A percentile compares a stretch with the other conserved stretches of the same genome.
phyloP scores from a whole-genome alignment of 345 rosid species.

The Euclidium syriacum region DNA sequence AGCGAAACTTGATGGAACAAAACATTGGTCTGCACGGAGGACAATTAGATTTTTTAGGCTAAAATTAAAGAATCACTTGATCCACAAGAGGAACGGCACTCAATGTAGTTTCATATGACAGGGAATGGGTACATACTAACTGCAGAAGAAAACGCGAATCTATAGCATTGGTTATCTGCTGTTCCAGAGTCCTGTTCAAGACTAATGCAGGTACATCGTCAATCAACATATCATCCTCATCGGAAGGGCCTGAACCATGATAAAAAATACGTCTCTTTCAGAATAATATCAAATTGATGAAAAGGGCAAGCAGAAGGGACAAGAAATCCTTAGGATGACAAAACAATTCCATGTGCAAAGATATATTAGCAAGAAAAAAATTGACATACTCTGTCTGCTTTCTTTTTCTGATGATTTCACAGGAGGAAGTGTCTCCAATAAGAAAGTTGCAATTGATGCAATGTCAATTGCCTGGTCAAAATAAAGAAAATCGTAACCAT shows the following conservation, averaged over 20 bases:
- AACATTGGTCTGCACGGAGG: conserved; percentile 65
- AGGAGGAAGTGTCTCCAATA: conserved; percentile 77
- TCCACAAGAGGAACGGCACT: conserved; percentile 10
- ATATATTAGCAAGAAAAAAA: not conserved
- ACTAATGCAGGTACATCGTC: conserved; percentile 49
- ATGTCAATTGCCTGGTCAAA: conserved; percentile 67
- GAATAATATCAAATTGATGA: conserved; percentile 4
- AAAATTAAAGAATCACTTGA: conserved; percentile 5
- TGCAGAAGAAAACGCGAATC: conserved; percentile 86
- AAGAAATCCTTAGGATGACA: not conserved
- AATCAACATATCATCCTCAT: conserved; percentile 60
- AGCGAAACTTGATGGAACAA: conserved; percentile 54
- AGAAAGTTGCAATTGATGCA: conserved; percentile 68
- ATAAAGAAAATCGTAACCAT: not conserved
- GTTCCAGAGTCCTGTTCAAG: conserved; percentile 55
- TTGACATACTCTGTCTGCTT: conserved; percentile 52
- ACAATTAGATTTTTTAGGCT: conserved; percentile 9
- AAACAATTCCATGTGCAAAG: not conserved
- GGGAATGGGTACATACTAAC: conserved; percentile 53
- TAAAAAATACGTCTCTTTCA: conserved; percentile 10
- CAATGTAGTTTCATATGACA: conserved; percentile 5
- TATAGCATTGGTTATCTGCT: conserved; percentile 69
- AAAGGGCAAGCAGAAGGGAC: conserved; percentile 4
- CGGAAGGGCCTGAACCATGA: conserved; percentile 49
- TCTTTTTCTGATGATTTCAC: conserved; percentile 47